These are phyloP conservation scores for Pseudocercospora fijiensis DNA, from an alignment of 2,329 filamentous ascomycete genomes.

Conservation along the genomic window DNA sequence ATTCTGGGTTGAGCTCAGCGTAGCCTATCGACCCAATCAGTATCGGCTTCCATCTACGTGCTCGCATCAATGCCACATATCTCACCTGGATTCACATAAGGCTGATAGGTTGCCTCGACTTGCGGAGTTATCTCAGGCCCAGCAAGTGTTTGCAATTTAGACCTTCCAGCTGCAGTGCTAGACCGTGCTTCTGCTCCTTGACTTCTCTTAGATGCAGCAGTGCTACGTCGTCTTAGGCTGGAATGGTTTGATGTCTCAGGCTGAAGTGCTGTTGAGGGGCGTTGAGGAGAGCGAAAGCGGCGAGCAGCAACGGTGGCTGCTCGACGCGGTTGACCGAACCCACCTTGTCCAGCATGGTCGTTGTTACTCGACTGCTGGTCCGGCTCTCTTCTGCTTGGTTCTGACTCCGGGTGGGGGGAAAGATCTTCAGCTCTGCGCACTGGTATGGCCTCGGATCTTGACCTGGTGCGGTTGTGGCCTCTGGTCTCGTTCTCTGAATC, in stretches of 20 bases:
- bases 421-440: slow-evolving; percentile 4
- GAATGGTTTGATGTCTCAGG: slow-evolving; percentile 6
- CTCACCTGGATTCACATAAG: slow-evolving; percentile 46
- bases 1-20: slow-evolving; percentile 54
- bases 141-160: slow-evolving; percentile 22
- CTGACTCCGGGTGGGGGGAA: slow-evolving; percentile 7
- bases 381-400: not conserved
- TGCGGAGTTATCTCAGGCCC: slow-evolving; percentile 26
- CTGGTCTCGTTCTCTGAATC: not conserved
- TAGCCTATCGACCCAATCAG: slow-evolving; percentile 42
- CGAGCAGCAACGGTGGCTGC: slow-evolving; percentile 17
- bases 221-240: slow-evolving; percentile 22
- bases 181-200: slow-evolving; percentile 7
- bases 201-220: slow-evolving; percentile 18
- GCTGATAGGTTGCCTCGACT: slow-evolving; percentile 27
- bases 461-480: slow-evolving; percentile 4
- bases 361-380: slow-evolving; percentile 2
- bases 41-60: not conserved
- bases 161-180: slow-evolving; percentile 21
- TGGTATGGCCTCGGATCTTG: slow-evolving; percentile 17
- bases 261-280: slow-evolving; percentile 13
- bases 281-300: slow-evolving; percentile 13
- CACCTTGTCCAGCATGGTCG: slow-evolving; percentile 5
- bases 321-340: slow-evolving; percentile 15
- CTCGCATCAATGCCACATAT: not conserved